Conservation (phyloP, 805 yeast genomes). For the Nakazawaea pomicola region DNA sequence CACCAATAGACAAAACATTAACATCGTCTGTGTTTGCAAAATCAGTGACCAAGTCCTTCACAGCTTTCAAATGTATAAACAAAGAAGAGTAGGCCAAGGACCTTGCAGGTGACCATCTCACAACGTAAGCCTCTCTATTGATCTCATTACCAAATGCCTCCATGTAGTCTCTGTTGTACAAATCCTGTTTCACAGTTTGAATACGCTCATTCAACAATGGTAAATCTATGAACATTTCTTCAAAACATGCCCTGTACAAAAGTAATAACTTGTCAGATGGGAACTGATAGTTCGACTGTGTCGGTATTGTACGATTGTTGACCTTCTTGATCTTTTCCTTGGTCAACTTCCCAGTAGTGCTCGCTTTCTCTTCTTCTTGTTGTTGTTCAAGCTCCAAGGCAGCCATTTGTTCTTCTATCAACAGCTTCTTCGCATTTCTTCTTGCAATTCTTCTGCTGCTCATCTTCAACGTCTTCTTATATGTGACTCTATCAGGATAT, state of each 20-base stretch:
- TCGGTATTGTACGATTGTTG: constrained; percentile 27
- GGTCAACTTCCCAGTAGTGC: background rate
- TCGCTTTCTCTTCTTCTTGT: background rate
- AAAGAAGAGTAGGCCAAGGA: constrained; percentile 70
- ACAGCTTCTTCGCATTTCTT: constrained; percentile 21
- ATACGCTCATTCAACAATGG: constrained; percentile 38
- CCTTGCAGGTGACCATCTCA: constrained; percentile 84
- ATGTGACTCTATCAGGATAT: too few relatives aligned
- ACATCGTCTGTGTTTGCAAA: constrained; percentile 19
- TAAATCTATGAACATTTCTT: constrained; percentile 26
- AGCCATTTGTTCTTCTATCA: constrained; percentile 12
- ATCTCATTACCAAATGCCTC: constrained; percentile 61
- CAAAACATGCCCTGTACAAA: constrained; percentile 30
- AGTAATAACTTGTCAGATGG: constrained; percentile 31
- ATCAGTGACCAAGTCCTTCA: constrained; percentile 29
- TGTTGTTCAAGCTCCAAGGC: constrained; percentile 11
- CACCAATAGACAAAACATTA: constrained; percentile 66
- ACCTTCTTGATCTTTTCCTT: constrained; percentile 7
- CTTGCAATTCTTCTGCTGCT: constrained; percentile 32
- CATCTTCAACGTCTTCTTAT: too few relatives aligned
- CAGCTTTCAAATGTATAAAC: constrained; percentile 45
- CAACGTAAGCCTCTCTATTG: constrained; percentile 71
- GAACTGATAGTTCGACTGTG: constrained; percentile 27
- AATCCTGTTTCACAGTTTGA: constrained; percentile 64
- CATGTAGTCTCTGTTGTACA: constrained; percentile 65